Base-by-base conservation (phyloP, 2,329 filamentous ascomycete species). In the Penicillium corylophilum region DNA sequence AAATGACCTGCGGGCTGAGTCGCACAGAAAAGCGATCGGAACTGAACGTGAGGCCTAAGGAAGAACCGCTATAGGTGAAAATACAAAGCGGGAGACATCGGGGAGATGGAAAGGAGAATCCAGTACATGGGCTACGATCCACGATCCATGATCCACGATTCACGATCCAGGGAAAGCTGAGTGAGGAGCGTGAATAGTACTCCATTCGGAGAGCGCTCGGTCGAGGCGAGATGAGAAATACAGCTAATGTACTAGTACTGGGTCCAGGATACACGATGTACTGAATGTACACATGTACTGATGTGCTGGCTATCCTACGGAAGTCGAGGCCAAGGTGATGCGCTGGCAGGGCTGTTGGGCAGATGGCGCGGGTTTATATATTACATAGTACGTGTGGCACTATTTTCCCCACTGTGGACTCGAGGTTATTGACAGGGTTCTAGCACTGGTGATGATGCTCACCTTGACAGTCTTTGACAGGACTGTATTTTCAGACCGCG, bases 341-440 rank as follows among this genome's bases (percentile, higher is more conserved):
- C 44, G 60, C 46, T 63, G 60, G 60, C 60, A 55, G 36, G 36
- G 41, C 45, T 18, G 45, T 56, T 51, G 49, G 56, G 54, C 58
- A 56, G 44, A 56, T 48, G 31, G 31, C 9, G 39, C 24, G 15
- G 15, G 13, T 29, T n/a, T 41, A 46, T 46, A 26, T 38, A 22
- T 33, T 16, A 26, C 1, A n/a, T n/a, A n/a, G n/a, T n/a, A n/a
- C n/a, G n/a, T n/a, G 35, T 38, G 35, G 39, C 22, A 41, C 20
- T n/a, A 26, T 41, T 24, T n/a, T 39, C 18, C 8, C 35, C 18
- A 20, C 8, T 36, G 10, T 13, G 8, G 9, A n/a, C 16, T n/a
- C n/a, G n/a, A n/a, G n/a, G n/a, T n/a, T n/a, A n/a, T n/a, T n/a
- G n/a, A n/a, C n/a, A n/a, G n/a, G n/a, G n/a, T n/a, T n/a, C n/a